Evolutionary conservation across 2,329 filamentous ascomycete genomes (phyloP), one percentile per base, ranked within the genome.

Genomic region (Penicillium freii): DNA sequence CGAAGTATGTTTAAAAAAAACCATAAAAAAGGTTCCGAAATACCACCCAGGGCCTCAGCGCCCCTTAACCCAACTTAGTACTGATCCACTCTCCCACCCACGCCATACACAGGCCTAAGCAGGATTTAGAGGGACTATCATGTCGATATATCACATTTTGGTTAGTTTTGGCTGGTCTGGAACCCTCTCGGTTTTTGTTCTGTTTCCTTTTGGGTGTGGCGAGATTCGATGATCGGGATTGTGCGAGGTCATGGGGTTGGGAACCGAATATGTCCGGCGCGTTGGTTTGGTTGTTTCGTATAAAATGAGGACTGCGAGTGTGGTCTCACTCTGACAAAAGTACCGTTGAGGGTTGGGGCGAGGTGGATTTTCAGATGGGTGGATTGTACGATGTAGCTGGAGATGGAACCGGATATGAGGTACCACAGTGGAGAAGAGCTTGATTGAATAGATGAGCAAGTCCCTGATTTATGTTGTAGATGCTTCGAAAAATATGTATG

Each of bases 121-220:
- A 31, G 48, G 31, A 42, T 31, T 39, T 23, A 13, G 15, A 25
- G n/a, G 27, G 34, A 43, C 38, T 43, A 43, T 54, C 53, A 51
- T 21, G 11, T 51, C 15, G 45, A 55, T 42, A 44, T 21, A 27
- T 51, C 53, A 56, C 46, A 56, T 56, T 55, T 29, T 8, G 7
- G 19, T 21, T 11, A 0, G 21, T 10, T 27, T 40, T 40, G 4
- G 5, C 44, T n/a, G 38, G 52, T 38, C 52, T 43, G 45, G 52
- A 44, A 27, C 45, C 8, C 21, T 36, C 3, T 38, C 46, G 10
- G n/a, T 38, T 33, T 48, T 54, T 19, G 10, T 1, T 10, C 7
- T 25, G 4, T 33, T 15, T 43, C 27, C 5, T 17, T 39, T 27
- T 40, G 33, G 31, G 11, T 13, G 38, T 42, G 25, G 25, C 33